Evolutionary conservation across 73 alveolate species (phyloP).

Genomic region (Stentor coeruleus): DNA sequence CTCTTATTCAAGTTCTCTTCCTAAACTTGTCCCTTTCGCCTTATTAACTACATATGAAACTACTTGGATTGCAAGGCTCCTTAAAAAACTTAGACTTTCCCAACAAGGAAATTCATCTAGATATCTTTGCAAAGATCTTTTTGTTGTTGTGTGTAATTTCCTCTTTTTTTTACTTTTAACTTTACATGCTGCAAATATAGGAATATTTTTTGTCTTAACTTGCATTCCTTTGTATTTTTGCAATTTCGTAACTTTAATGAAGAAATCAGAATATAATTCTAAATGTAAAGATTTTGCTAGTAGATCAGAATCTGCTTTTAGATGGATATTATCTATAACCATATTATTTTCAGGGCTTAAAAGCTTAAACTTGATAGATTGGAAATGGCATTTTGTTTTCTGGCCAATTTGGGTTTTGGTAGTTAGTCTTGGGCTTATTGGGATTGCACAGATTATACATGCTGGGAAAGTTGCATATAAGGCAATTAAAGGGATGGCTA

Average conservation of each 20-base stretch:
- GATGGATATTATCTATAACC: not conserved
- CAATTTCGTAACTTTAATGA: not conserved
- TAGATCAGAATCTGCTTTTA: too few relatives aligned
- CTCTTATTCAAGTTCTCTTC: not conserved
- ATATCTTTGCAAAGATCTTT: too few relatives aligned
- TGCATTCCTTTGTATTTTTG: too few relatives aligned
- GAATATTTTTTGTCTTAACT: too few relatives aligned
- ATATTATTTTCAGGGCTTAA: not conserved
- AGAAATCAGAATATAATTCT: not conserved
- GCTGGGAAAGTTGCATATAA: not conserved
- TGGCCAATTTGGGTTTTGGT: not conserved
- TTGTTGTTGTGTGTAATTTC: too few relatives aligned
- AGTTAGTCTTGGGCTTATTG: not conserved
- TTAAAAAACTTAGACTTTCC: too few relatives aligned
- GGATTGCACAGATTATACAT: not conserved
- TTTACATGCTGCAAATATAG: too few relatives aligned
- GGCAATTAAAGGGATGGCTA: not conserved
- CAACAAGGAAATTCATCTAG: too few relatives aligned
- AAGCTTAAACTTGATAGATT: not conserved
- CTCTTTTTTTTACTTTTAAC: too few relatives aligned
- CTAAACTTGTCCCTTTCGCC: not conserved
- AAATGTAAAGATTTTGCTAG: too few relatives aligned
- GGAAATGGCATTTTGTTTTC: slow-evolving; percentile 15
- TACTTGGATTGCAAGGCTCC: too few relatives aligned
- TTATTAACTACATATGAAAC: not conserved